These are phyloP conservation scores for Hypoxylon lenormandii DNA, from an alignment of 495 filamentous ascomycete species.

Conservation along the genomic window DNA sequence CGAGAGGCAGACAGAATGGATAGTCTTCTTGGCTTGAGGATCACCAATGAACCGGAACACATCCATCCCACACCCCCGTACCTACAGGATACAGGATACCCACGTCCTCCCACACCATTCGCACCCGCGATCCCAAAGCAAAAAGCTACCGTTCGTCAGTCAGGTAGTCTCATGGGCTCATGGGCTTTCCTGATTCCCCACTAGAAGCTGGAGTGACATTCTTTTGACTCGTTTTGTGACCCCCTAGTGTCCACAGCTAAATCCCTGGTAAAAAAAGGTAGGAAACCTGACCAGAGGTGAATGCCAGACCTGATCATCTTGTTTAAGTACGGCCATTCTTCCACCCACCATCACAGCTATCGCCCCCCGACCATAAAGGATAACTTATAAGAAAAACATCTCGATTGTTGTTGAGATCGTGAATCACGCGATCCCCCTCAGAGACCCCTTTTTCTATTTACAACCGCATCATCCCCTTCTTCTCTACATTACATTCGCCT, in stretches of 20 bases:
- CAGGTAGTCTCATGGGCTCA: slow-evolving; percentile 36
- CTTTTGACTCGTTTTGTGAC: slow-evolving; percentile 26
- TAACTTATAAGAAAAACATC: slow-evolving; percentile 48
- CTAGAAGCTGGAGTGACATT: slow-evolving; percentile 41
- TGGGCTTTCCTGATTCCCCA: slow-evolving; percentile 46
- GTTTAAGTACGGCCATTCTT: slow-evolving; percentile 45
- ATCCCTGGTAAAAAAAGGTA: slow-evolving; percentile 37
- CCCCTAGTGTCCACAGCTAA: slow-evolving; percentile 27
- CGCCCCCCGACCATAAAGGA: slow-evolving; percentile 43
- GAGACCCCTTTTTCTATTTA: slow-evolving; percentile 38
- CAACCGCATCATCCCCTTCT: slow-evolving; percentile 37
- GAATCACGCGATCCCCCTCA: slow-evolving; percentile 47
- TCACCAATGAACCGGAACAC: slow-evolving; percentile 48
- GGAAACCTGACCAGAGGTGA: slow-evolving; percentile 31
- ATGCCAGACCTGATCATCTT: slow-evolving; percentile 26
- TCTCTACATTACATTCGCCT: slow-evolving; percentile 39
- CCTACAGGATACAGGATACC: slow-evolving; percentile 39
- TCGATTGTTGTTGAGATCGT: slow-evolving; percentile 43
- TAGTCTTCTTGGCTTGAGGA: slow-evolving; percentile 48
- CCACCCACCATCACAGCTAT: slow-evolving; percentile 40
- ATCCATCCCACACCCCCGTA: slow-evolving; percentile 45
- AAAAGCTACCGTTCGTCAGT: slow-evolving; percentile 49
- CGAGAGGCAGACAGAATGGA: not conserved
- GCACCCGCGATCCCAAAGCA: slow-evolving; percentile 44
- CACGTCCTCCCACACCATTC: slow-evolving; percentile 39